phyloP scores from a whole-genome alignment of 2,329 filamentous ascomycete genomes.

The Phyllosticta citriasiana region DNA sequence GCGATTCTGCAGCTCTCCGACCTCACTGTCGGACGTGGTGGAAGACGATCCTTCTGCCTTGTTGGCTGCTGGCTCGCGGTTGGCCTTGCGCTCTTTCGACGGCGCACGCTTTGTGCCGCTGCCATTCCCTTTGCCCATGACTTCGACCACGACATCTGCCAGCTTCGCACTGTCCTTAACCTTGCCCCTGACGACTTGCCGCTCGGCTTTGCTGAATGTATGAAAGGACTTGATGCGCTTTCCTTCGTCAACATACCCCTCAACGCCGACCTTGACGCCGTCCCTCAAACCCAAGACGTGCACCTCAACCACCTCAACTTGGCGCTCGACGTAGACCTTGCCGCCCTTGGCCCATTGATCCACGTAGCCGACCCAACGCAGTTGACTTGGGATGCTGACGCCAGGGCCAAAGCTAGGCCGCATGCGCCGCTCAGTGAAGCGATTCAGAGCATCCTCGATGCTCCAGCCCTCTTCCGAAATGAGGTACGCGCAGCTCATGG shows the following conservation, averaged over 20 bases:
- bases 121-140: slow-evolving; percentile 30
- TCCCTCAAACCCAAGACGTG: slow-evolving; percentile 82
- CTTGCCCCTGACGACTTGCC: slow-evolving; percentile 53
- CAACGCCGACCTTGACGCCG: slow-evolving; percentile 77
- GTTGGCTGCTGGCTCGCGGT: neutral
- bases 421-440: slow-evolving; percentile 81
- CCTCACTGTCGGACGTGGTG: neutral
- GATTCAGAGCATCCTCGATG: slow-evolving; percentile 50
- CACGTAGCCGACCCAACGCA: slow-evolving; percentile 80
- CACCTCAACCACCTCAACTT: slow-evolving; percentile 77
- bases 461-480: slow-evolving; percentile 76
- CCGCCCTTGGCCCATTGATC: slow-evolving; percentile 69
- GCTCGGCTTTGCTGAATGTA: slow-evolving; percentile 64
- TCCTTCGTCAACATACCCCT: slow-evolving; percentile 81
- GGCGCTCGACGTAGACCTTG: slow-evolving; percentile 73
- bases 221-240: slow-evolving; percentile 78
- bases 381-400: slow-evolving; percentile 85
- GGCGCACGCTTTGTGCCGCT: neutral
- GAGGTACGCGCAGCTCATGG: slow-evolving; percentile 76
- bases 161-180: slow-evolving; percentile 32
- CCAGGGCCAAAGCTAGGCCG: slow-evolving; percentile 77
- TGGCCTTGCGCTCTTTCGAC: slow-evolving; percentile 11
- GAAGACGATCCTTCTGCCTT: neutral
- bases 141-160: slow-evolving; percentile 35
- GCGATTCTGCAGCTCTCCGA: neutral